Evolutionary conservation across 805 yeast genomes (phyloP).

Genomic region (Saccharomyces cerevisiae): DNA sequence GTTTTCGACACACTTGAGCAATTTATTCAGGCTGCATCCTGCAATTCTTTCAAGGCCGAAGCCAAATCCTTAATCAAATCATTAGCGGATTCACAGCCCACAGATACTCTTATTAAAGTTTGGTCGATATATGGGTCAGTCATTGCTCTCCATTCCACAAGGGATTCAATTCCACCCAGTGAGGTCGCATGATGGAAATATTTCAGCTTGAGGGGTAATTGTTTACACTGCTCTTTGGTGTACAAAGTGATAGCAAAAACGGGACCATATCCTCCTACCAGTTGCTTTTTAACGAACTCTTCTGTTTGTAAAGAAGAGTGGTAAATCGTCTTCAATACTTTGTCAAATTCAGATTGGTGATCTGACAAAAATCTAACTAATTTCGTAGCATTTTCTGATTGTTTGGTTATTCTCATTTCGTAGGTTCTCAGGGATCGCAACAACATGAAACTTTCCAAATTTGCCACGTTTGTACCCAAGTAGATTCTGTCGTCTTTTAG

Average conservation of each 20-base stretch:
- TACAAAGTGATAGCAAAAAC: slow-evolving; percentile 59
- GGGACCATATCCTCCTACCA: slow-evolving; percentile 61
- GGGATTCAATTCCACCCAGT: slow-evolving; percentile 84
- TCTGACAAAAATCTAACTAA: slow-evolving; percentile 53
- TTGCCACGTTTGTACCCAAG: slow-evolving; percentile 74
- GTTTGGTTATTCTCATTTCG: slow-evolving; percentile 61
- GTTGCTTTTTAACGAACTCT: slow-evolving; percentile 54
- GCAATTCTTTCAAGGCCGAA: slow-evolving; percentile 39
- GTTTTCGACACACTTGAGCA: neutral
- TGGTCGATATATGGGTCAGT: slow-evolving; percentile 51
- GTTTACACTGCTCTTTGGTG: slow-evolving; percentile 46
- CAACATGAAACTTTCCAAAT: slow-evolving; percentile 65
- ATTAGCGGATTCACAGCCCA: slow-evolving; percentile 70
- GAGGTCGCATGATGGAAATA: slow-evolving; percentile 88
- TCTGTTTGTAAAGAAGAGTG: slow-evolving; percentile 79
- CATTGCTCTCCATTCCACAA: slow-evolving; percentile 85
- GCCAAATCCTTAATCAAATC: slow-evolving; percentile 70
- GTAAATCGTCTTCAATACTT: slow-evolving; percentile 43
- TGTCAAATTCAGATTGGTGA: slow-evolving; percentile 37
- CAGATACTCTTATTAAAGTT: slow-evolving; percentile 60
- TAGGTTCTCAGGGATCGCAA: slow-evolving; percentile 75
- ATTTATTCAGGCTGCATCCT: slow-evolving; percentile 1
- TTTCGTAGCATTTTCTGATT: slow-evolving; percentile 51
- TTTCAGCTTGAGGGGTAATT: slow-evolving; percentile 55
- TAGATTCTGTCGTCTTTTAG: slow-evolving; percentile 56